These are phyloP conservation scores for Xerocomus minutiporus DNA, from an alignment of 1,284 basidiomycete genomes.

Conservation along the genomic window DNA sequence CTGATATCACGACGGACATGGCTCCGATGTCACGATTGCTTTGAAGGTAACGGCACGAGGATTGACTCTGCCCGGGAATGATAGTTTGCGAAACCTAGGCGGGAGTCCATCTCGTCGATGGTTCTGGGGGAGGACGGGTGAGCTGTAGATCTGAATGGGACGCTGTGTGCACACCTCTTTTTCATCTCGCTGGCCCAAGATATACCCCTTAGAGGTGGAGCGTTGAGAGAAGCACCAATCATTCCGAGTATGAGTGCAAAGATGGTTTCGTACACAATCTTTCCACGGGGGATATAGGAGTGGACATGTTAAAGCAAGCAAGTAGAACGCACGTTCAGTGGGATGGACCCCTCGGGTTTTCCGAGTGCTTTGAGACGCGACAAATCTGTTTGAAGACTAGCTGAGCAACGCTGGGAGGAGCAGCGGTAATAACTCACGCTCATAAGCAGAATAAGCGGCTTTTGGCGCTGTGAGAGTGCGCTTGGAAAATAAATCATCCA, in stretches of 20 bases:
- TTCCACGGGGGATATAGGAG: constrained; percentile 2
- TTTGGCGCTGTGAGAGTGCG: constrained; percentile 28
- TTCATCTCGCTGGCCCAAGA: constrained; percentile 90
- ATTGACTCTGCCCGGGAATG: constrained; percentile 56
- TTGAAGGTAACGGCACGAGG: constrained; percentile 12
- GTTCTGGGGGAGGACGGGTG: constrained; percentile 40
- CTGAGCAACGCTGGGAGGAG: constrained; percentile 2
- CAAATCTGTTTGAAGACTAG: constrained; percentile 45
- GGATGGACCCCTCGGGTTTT: constrained; percentile 59
- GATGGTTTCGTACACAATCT: constrained; percentile 71
- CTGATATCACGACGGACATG: constrained; percentile 1
- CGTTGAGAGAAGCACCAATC: constrained; percentile 64
- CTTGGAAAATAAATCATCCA: background rate
- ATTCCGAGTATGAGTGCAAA: constrained; percentile 64
- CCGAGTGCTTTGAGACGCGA: constrained; percentile 72
- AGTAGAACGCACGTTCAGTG: constrained; percentile 49
- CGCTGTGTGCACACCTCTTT: constrained; percentile 50
- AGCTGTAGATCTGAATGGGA: background rate
- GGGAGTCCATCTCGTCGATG: constrained; percentile 77
- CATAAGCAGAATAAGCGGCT: constrained; percentile 57
- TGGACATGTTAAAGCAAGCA: background rate
- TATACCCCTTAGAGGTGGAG: constrained; percentile 71
- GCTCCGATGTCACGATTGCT: background rate
- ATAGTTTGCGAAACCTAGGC: constrained; percentile 66
- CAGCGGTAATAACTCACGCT: constrained; percentile 45